Evolutionary conservation across 1,284 basidiomycete genomes (phyloP).

Genomic region (Papiliotrema fonsecae): DNA sequence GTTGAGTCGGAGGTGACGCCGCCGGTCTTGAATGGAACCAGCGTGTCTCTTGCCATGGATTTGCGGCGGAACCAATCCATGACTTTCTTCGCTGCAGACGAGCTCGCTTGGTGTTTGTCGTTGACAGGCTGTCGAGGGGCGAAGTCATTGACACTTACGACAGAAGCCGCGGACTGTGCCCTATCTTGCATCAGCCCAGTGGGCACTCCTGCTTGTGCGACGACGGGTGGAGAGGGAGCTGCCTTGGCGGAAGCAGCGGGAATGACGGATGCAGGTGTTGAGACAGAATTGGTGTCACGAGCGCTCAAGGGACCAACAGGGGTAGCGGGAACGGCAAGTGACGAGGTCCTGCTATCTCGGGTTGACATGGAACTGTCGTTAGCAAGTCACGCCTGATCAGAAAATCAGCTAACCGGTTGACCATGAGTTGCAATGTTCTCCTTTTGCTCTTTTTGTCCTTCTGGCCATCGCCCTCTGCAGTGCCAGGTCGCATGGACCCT

Average conservation of each 20-base stretch:
- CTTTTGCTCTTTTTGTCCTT: slow-evolving; percentile 37
- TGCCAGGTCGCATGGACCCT: slow-evolving; percentile 7
- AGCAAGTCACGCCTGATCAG: background rate
- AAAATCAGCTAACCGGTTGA: slow-evolving; percentile 20
- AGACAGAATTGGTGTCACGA: background rate
- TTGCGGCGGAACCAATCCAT: slow-evolving; percentile 62
- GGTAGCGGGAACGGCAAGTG: no score
- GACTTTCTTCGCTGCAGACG: slow-evolving; percentile 56
- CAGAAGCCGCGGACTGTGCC: slow-evolving; percentile 28
- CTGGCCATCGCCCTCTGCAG: slow-evolving; percentile 13
- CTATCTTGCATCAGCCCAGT: slow-evolving; percentile 18
- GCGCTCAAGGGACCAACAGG: slow-evolving; percentile 1
- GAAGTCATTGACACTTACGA: slow-evolving; percentile 38
- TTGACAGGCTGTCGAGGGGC: slow-evolving; percentile 14
- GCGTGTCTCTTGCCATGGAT: slow-evolving; percentile 48
- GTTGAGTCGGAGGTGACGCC: slow-evolving; percentile 24
- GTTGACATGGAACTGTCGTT: slow-evolving; percentile 7
- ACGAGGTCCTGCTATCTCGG: slow-evolving; percentile 4
- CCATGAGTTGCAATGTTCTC: slow-evolving; percentile 33
- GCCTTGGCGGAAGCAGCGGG: slow-evolving; percentile 2
- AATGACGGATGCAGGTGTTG: background rate
- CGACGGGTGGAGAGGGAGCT: slow-evolving; percentile 13
- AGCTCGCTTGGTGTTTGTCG: slow-evolving; percentile 40
- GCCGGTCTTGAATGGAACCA: slow-evolving; percentile 22
- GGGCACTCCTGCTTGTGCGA: slow-evolving; percentile 23